Percentiles rank a stretch among this genome's conserved stretches.
Conservation (phyloP, 1,284 basidiomycete genomes). For the Pterulicium gracile region DNA sequence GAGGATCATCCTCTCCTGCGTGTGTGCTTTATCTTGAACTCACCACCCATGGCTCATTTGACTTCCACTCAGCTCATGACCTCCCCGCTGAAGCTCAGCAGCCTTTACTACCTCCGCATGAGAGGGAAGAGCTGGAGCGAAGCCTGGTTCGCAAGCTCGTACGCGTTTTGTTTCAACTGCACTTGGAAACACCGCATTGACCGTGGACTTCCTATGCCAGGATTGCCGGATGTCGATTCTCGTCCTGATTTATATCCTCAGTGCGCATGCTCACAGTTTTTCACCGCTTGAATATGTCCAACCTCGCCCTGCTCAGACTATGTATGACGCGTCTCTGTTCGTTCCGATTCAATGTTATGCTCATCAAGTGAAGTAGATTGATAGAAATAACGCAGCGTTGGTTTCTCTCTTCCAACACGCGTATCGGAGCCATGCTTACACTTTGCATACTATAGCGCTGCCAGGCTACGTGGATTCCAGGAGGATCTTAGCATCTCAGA, state of each 20-base stretch:
- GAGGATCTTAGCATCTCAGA: conserved; percentile 53
- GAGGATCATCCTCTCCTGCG: too few relatives aligned
- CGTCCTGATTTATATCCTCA: conserved; percentile 57
- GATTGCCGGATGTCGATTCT: conserved; percentile 57
- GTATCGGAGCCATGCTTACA: neutral
- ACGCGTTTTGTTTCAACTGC: too few relatives aligned
- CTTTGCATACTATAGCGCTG: conserved; percentile 31
- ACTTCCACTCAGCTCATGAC: too few relatives aligned
- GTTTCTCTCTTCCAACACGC: conserved; percentile 7
- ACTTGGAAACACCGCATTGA: neutral
- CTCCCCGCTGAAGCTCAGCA: too few relatives aligned
- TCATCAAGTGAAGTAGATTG: conserved; percentile 35
- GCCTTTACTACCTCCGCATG: too few relatives aligned
- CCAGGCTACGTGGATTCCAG: conserved; percentile 61
- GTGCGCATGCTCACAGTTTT: conserved; percentile 17
- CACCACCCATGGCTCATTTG: too few relatives aligned
- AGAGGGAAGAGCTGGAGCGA: conserved; percentile 33
- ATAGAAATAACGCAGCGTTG: conserved; percentile 57
- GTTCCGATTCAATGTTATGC: neutral
- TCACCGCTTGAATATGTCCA: neutral
- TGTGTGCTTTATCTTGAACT: too few relatives aligned
- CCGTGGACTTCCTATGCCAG: neutral
- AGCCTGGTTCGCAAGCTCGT: conserved; percentile 43
- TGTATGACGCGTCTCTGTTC: too few relatives aligned
- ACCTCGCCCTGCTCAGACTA: neutral